These are phyloP conservation scores for Cichorium intybus DNA, from an alignment of 140 eudicot species.

Conservation along the genomic window DNA sequence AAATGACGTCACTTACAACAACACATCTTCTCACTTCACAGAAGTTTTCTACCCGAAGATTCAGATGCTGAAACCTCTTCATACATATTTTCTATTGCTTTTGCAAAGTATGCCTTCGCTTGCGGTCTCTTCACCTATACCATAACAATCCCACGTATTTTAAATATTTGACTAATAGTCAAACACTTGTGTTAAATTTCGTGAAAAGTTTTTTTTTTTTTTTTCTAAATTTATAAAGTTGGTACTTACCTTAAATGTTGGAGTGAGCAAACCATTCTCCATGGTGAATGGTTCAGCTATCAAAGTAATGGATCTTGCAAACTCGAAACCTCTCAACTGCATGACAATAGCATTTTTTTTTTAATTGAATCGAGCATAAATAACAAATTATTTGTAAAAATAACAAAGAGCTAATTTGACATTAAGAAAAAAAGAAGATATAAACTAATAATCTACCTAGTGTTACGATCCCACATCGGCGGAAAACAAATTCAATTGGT, in stretches of 20 bases:
- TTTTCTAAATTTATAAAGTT: not conserved
- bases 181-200: not conserved
- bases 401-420: not conserved
- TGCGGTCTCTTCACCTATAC: conserved; percentile 69
- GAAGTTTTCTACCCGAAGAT: conserved; percentile 28
- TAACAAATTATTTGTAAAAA: not conserved
- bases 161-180: not conserved
- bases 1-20: conserved; percentile 2
- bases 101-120: conserved; percentile 65
- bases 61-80: conserved; percentile 47
- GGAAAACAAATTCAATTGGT: too few species aligned
- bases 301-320: conserved; percentile 66
- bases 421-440: not conserved
- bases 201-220: not conserved
- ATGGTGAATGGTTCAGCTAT: conserved; percentile 72
- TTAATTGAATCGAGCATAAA: not conserved
- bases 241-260: conserved; percentile 64
- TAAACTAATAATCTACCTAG: not conserved
- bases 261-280: conserved; percentile 86
- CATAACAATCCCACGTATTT: not conserved
- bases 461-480: too few species aligned
- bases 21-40: conserved; percentile 14
- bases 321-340: conserved; percentile 88
- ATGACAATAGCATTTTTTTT: conserved; percentile 7
- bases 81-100: conserved; percentile 64